Evolutionary conservation across 352 stramenopile species (phyloP).

Genomic region (Phytophthora meadii): DNA sequence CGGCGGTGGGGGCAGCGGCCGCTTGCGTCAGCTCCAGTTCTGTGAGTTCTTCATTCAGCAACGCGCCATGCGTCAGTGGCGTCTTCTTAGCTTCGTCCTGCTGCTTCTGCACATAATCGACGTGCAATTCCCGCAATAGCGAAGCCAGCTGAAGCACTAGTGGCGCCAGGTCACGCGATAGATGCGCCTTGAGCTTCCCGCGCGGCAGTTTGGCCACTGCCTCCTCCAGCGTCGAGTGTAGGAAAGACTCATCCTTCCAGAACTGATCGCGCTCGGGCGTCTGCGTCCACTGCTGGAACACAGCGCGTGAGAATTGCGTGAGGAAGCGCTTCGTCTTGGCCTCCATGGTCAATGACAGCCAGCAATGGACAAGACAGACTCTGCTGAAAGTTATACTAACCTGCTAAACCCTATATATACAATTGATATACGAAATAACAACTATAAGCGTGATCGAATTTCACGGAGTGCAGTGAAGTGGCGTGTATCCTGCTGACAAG

Average conservation of each 20-base stretch:
- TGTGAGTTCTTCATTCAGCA: constrained; percentile 65
- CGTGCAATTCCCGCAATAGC: constrained; percentile 47
- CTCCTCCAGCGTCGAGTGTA: constrained; percentile 60
- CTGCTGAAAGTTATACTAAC: too few species aligned
- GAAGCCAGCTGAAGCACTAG: constrained; percentile 36
- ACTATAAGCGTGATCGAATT: too few species aligned
- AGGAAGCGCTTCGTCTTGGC: constrained; percentile 63
- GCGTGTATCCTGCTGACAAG: too few species aligned
- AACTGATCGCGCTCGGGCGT: constrained; percentile 48
- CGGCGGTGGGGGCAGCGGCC: constrained; percentile 5
- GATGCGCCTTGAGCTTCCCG: constrained; percentile 51
- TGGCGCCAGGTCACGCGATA: constrained; percentile 46
- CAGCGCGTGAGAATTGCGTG: constrained; percentile 55
- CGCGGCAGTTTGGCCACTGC: constrained; percentile 65
- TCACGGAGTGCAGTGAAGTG: too few species aligned
- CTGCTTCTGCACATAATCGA: constrained; percentile 27
- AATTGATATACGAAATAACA: too few species aligned
- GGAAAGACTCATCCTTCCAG: constrained; percentile 50
- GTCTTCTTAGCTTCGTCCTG: background rate
- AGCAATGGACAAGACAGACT: background rate
- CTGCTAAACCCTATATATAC: too few species aligned
- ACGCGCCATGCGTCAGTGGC: constrained; percentile 1
- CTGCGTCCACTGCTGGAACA: constrained; percentile 68
- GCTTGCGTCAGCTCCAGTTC: constrained; percentile 56
- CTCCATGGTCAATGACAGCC: constrained; percentile 36